phyloP scores from a whole-genome alignment of 371 early-diverging fungal species.

The Circinella minor region DNA sequence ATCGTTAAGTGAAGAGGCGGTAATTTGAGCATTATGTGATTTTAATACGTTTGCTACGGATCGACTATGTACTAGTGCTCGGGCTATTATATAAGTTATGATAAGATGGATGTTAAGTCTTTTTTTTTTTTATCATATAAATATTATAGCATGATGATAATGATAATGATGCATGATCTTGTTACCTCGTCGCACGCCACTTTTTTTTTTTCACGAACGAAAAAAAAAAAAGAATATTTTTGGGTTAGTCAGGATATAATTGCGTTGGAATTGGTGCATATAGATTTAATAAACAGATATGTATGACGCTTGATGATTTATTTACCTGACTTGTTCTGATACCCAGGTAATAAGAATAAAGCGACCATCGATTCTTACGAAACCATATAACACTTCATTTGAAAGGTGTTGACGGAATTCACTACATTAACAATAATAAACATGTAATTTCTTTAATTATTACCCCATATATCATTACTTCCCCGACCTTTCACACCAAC shows the following conservation, averaged over 20 bases:
- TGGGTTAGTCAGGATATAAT: too few relatives aligned
- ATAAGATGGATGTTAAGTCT: background rate
- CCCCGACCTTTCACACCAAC: too few relatives aligned
- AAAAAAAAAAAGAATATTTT: too few relatives aligned
- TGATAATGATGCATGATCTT: slow-evolving; percentile 3
- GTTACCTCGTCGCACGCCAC: slow-evolving; percentile 68
- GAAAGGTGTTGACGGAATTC: slow-evolving; percentile 62
- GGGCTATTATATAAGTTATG: slow-evolving; percentile 40
- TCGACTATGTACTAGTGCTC: slow-evolving; percentile 75
- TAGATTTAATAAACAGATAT: background rate
- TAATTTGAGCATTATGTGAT: slow-evolving; percentile 56
- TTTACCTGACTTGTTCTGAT: slow-evolving; percentile 71
- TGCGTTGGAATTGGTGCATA: too few relatives aligned
- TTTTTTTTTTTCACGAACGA: slow-evolving; percentile 13
- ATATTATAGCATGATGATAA: background rate
- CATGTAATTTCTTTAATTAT: too few relatives aligned
- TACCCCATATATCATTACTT: too few relatives aligned
- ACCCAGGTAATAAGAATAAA: slow-evolving; percentile 70
- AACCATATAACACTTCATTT: slow-evolving; percentile 73
- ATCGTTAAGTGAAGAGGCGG: slow-evolving; percentile 49
- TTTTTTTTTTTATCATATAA: too few relatives aligned
- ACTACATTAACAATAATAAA: slow-evolving; percentile 9
- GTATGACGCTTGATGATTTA: background rate
- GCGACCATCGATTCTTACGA: slow-evolving; percentile 64
- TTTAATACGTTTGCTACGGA: slow-evolving; percentile 64